Percentiles rank a stretch among this genome's conserved stretches.
Conservation (phyloP, 768 basidiomycete species). For the Pleurotus tuoliensis region DNA sequence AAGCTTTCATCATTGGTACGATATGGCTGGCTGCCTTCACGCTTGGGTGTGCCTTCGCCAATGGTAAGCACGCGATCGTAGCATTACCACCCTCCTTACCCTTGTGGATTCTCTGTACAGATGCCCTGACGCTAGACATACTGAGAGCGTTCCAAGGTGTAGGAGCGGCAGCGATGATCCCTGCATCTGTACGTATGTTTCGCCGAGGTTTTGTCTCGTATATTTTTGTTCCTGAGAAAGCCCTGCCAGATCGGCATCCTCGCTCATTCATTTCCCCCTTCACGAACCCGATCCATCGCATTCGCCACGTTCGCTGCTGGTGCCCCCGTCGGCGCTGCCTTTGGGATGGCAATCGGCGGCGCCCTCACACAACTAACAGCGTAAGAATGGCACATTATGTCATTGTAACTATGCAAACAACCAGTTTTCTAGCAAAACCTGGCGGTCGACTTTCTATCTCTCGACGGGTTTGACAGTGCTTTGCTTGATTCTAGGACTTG, state of each 20-base stretch:
- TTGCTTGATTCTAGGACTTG: slow-evolving; percentile 35
- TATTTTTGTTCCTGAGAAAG: neutral
- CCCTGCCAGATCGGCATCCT: slow-evolving; percentile 53
- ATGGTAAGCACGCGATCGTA: slow-evolving; percentile 20
- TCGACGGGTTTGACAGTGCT: slow-evolving; percentile 41
- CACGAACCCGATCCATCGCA: slow-evolving; percentile 48
- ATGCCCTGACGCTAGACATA: slow-evolving; percentile 45
- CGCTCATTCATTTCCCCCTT: slow-evolving; percentile 56
- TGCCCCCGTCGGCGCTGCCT: slow-evolving; percentile 58
- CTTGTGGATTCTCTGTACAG: slow-evolving; percentile 18
- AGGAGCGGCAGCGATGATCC: slow-evolving; percentile 56
- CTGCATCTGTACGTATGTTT: slow-evolving; percentile 49
- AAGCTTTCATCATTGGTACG: slow-evolving; percentile 49
- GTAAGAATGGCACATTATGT: slow-evolving; percentile 8
- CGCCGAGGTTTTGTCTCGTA: slow-evolving; percentile 1
- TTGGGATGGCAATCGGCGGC: slow-evolving; percentile 59
- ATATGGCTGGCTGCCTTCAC: slow-evolving; percentile 37
- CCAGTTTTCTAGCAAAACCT: slow-evolving; percentile 26
- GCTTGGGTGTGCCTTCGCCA: slow-evolving; percentile 47
- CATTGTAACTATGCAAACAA: neutral
- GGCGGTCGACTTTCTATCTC: slow-evolving; percentile 48
- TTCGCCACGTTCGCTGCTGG: slow-evolving; percentile 71
- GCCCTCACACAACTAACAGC: slow-evolving; percentile 39
- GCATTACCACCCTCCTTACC: neutral
- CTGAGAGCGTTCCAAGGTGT: slow-evolving; percentile 62